phyloP scores from a whole-genome alignment of 805 yeast genomes.

The Pichia ethanolica region DNA sequence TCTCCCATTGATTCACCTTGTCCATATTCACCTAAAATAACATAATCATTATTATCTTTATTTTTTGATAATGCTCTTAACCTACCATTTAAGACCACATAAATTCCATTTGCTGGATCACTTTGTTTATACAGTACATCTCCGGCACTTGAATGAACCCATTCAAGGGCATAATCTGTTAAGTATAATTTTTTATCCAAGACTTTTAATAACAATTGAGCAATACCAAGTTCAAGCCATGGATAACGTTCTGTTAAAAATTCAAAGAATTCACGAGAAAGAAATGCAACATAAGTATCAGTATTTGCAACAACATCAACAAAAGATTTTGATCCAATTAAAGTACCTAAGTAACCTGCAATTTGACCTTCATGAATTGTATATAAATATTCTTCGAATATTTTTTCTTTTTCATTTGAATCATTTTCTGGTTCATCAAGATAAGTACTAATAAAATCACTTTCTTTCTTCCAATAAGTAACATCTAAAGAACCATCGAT shows the following conservation, averaged over 20 bases:
- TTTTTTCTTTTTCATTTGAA: neutral
- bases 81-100: constrained; percentile 83
- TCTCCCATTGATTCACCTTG: constrained; percentile 95
- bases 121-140: constrained; percentile 73
- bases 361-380: constrained; percentile 69
- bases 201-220: constrained; percentile 60
- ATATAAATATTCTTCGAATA: constrained; percentile 38
- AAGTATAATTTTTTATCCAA: constrained; percentile 61
- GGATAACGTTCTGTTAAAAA: constrained; percentile 68
- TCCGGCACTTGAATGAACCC: constrained; percentile 91
- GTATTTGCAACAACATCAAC: constrained; percentile 59
- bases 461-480: constrained; percentile 32
- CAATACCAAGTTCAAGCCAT: constrained; percentile 66
- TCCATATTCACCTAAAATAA: constrained; percentile 71
- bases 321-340: constrained; percentile 73
- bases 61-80: constrained; percentile 48
- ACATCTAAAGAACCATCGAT: constrained; percentile 74
- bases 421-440: constrained; percentile 8
- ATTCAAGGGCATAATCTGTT: constrained; percentile 87
- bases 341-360: constrained; percentile 79
- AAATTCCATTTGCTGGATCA: constrained; percentile 84
- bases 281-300: constrained; percentile 61
- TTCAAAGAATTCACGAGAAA: constrained; percentile 58
- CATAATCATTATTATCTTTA: constrained; percentile 20
- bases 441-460: constrained; percentile 11